Percentiles rank a stretch among this genome's conserved stretches.
These are phyloP conservation scores for Globisporangium nunn DNA, from an alignment of 352 stramenopile genomes.

Conservation along the genomic window DNA sequence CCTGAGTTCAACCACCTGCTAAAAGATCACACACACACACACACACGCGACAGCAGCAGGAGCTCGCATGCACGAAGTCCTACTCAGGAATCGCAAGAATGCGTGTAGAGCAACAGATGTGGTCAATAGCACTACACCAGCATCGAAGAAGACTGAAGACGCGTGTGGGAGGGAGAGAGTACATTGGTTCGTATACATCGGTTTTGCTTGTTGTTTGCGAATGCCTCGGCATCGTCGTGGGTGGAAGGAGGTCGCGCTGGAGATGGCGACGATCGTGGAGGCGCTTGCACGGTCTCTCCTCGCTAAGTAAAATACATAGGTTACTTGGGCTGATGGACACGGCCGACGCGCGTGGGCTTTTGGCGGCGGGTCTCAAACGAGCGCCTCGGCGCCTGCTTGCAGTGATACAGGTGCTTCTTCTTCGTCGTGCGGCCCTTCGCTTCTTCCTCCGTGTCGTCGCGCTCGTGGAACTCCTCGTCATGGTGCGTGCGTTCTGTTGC, in stretches of 20 bases:
- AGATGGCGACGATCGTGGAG: not conserved
- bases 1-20: too few relatives aligned
- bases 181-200: too few relatives aligned
- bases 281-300: not conserved
- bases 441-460: conserved; percentile 41
- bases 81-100: too few relatives aligned
- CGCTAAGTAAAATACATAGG: not conserved
- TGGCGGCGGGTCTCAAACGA: conserved; percentile 31
- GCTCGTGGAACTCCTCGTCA: conserved; percentile 60
- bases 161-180: too few relatives aligned
- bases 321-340: conserved; percentile 67
- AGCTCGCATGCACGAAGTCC: too few relatives aligned
- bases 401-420: conserved; percentile 39
- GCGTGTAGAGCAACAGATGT: too few relatives aligned
- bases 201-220: too few relatives aligned
- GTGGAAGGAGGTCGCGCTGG: not conserved
- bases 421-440: conserved; percentile 29
- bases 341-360: conserved; percentile 53
- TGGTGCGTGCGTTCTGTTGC: conserved; percentile 37
- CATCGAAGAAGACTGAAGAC: too few relatives aligned
- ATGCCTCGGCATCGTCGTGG: not conserved
- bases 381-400: conserved; percentile 35
- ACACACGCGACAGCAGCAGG: too few relatives aligned
- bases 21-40: too few relatives aligned
- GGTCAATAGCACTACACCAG: too few relatives aligned